Conservation (phyloP, 73 alveolate species). For the Paramecium primaurelia region DNA sequence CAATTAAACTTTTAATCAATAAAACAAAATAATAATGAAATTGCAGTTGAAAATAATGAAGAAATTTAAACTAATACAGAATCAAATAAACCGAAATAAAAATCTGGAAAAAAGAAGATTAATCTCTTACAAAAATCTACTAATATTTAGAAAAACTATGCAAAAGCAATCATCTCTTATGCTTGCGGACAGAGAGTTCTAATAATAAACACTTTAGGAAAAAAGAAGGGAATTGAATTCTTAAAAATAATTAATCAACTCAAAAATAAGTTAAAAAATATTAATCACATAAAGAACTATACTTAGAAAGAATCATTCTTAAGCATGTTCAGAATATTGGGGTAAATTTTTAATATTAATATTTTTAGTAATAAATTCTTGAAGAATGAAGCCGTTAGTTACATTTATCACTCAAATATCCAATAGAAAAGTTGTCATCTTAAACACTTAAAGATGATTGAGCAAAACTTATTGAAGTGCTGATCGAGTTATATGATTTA, state of each 20-base stretch:
- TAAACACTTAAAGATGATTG: neutral
- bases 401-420: constrained; percentile 13
- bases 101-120: neutral
- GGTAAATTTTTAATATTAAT: neutral
- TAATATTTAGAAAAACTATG: neutral
- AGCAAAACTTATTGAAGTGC: neutral
- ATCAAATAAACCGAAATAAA: constrained; percentile 10
- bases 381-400: constrained; percentile 3
- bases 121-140: constrained; percentile 1
- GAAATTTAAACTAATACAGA: neutral
- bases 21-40: neutral
- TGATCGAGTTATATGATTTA: constrained; percentile 4
- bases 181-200: neutral
- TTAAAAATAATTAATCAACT: neutral
- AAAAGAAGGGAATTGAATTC: neutral
- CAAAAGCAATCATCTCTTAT: constrained; percentile 21
- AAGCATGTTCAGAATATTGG: neutral
- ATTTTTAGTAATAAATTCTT: neutral
- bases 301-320: neutral
- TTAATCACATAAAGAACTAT: neutral
- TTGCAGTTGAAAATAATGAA: neutral
- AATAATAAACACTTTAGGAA: neutral
- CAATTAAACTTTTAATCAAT: neutral
- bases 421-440: constrained; percentile 5
- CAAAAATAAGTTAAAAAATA: neutral